A percentile compares a stretch with the other conserved stretches of the same genome.
phyloP scores from a whole-genome alignment of 176 grass and related monocot species.

The Juncus inflexus region DNA sequence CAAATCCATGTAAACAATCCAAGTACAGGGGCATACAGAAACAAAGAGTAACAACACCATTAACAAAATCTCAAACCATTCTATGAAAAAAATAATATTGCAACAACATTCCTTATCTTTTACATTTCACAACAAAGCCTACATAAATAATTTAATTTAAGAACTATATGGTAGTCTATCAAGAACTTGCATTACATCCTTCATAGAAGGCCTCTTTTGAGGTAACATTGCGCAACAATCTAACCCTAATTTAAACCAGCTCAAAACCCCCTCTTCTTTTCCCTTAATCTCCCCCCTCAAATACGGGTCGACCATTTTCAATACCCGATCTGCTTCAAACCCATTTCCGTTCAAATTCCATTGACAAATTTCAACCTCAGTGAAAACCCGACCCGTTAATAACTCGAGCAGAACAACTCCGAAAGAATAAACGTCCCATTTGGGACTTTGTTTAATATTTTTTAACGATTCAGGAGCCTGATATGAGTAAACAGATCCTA shows the following conservation, averaged over 20 bases:
- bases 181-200: constrained; percentile 51
- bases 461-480: constrained; percentile 51
- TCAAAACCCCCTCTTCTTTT: constrained; percentile 50
- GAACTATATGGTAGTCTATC: constrained; percentile 56
- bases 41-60: background rate
- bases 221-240: constrained; percentile 59
- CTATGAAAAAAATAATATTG: constrained; percentile 9
- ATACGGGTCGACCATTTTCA: constrained; percentile 43
- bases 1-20: background rate
- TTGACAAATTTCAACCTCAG: constrained; percentile 63
- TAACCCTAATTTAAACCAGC: constrained; percentile 61
- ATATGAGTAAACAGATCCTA: constrained; percentile 36
- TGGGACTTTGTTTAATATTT: constrained; percentile 45
- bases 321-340: constrained; percentile 23
- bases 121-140: constrained; percentile 3
- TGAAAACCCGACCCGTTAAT: constrained; percentile 59
- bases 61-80: background rate
- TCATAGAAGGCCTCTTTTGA: constrained; percentile 60
- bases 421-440: constrained; percentile 77
- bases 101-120: constrained; percentile 20
- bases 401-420: constrained; percentile 76
- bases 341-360: constrained; percentile 25
- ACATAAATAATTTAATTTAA: background rate
- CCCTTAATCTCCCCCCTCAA: constrained; percentile 54
- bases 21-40: background rate